A percentile compares a stretch with the other conserved stretches of the same genome.
Conservation (phyloP, 2,329 filamentous ascomycete species). For the Byssoonygena ceratinophila region DNA sequence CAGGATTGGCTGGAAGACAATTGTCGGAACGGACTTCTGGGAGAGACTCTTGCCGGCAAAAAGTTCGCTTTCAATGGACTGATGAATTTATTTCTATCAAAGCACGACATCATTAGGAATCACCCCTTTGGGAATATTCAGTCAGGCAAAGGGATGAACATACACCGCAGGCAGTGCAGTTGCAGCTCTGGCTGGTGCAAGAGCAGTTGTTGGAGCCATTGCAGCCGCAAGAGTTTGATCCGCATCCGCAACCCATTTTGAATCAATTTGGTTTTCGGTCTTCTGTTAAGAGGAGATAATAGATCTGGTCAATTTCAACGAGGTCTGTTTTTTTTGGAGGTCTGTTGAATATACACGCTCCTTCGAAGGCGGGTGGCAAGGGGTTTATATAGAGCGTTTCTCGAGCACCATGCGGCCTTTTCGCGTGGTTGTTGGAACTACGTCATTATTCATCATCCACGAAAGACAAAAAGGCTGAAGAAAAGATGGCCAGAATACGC, state of each 20-base stretch:
- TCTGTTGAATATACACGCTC: too few species aligned
- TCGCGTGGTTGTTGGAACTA: not conserved
- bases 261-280: not conserved
- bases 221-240: constrained; percentile 15
- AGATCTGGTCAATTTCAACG: too few species aligned
- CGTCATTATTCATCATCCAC: constrained; percentile 10
- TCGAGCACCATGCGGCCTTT: not conserved
- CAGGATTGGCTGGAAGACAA: too few species aligned
- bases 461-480: not conserved
- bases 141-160: constrained; percentile 4
- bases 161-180: constrained; percentile 17
- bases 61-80: not conserved
- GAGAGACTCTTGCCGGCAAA: not conserved
- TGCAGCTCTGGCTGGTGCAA: constrained; percentile 15
- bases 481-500: not conserved
- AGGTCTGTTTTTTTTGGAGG: too few species aligned
- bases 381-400: not conserved
- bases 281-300: not conserved
- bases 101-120: not conserved
- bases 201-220: constrained; percentile 15
- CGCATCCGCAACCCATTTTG: constrained; percentile 17
- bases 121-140: too few species aligned
- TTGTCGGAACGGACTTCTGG: not conserved
- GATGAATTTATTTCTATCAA: not conserved
- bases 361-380: not conserved